A percentile compares a stretch with the other conserved stretches of the same genome.
These are phyloP conservation scores for Lactarius indigo DNA, from an alignment of 768 basidiomycete genomes.

Conservation along the genomic window DNA sequence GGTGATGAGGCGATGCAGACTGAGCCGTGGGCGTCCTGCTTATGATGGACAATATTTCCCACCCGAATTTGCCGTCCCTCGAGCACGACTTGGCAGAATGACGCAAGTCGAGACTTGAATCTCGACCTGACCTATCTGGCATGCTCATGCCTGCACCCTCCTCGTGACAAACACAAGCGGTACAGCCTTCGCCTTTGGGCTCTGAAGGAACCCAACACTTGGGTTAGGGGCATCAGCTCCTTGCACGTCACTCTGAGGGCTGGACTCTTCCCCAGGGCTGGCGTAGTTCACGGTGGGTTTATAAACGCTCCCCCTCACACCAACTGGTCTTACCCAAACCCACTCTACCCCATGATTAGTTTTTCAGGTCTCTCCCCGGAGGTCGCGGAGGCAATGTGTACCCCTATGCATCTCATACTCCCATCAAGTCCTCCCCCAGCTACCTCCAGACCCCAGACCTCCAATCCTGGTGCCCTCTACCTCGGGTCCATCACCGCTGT, in stretches of 20 bases:
- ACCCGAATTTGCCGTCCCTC: neutral
- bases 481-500: slow-evolving; percentile 64
- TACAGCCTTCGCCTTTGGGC: neutral
- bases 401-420: slow-evolving; percentile 78
- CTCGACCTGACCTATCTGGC: neutral
- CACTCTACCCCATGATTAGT: slow-evolving; percentile 55
- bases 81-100: neutral
- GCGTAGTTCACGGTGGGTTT: slow-evolving; percentile 15
- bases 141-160: neutral
- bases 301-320: slow-evolving; percentile 3
- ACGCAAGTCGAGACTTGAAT: neutral
- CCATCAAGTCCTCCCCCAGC: slow-evolving; percentile 28
- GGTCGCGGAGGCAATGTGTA: slow-evolving; percentile 81
- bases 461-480: slow-evolving; percentile 53
- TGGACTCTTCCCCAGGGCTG: slow-evolving; percentile 9
- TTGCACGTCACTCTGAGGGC: slow-evolving; percentile 20
- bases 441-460: slow-evolving; percentile 26
- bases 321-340: slow-evolving; percentile 9
- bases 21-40: neutral
- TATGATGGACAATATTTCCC: neutral
- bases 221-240: slow-evolving; percentile 18
- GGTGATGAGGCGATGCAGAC: slow-evolving; percentile 13
- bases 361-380: slow-evolving; percentile 73
- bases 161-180: neutral
- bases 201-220: neutral